Evolutionary conservation across 257 asterid genomes (phyloP), one percentile per base, ranked within the genome.

Genomic region (Leonotis leonurus): DNA sequence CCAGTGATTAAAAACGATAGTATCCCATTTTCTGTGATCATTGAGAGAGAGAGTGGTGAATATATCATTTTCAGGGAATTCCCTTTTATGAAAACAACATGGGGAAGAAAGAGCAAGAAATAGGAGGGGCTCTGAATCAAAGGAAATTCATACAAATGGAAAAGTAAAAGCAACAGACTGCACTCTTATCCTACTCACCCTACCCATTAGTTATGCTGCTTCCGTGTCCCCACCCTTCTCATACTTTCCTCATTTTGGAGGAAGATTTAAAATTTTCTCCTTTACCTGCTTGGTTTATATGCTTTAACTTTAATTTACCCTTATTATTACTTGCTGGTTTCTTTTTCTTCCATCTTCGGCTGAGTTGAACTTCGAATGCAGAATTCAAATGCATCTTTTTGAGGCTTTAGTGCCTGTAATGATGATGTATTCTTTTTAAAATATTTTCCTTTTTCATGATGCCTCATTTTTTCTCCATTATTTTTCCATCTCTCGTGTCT

Each of bases 1-100:
- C 46, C 18, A 62, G 44, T 44, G 51, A 65, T 56, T 32, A 20
- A 48, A 44, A 53, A n/a, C 44, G 21, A 25, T 51, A 46, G 70
- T 11, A 56, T 50, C 56, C 62, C 49, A 13, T 13, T 6, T 40
- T 64, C 5, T 24, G 52, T 30, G 30, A 50, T 12, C 22, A 35
- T 64, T 62, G 63, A n/a, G 57, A 69, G 64, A 25, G 63, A 64
- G 56, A 59, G 9, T 6, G 45, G 25, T 51, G 81, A 71, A 68
- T 68, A 63, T 49, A 7, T 76, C 82, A 72, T 46, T 75, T 49
- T 74, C 77, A 25, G 27, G 37, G 71, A 77, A 76, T 78, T 79
- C 78, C 78, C 72, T 84, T 85, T 79, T 79, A 57, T 74, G 85
- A 81, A 73, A 75, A 75, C 72, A 78, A 79, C 79, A 64, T 70